phyloP scores from a whole-genome alignment of 805 yeast species.

The Ogataea allantospora region DNA sequence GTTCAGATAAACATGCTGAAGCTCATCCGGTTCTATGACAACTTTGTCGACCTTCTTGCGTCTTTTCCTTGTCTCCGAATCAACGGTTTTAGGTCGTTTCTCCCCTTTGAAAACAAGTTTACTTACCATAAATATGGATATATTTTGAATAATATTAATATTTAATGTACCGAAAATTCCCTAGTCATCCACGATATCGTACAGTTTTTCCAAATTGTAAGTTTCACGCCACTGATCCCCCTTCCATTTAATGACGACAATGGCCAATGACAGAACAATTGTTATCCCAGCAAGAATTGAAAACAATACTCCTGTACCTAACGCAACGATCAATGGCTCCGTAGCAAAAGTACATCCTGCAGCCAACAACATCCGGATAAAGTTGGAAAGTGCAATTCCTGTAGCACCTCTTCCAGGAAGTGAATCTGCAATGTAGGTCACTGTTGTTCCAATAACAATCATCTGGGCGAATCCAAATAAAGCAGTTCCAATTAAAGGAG shows the following conservation, averaged over 20 bases:
- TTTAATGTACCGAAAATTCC: no score
- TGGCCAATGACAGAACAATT: conserved; percentile 39
- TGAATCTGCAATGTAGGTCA: conserved; percentile 79
- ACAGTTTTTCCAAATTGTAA: conserved; percentile 55
- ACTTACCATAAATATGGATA: conserved; percentile 31
- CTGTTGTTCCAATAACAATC: conserved; percentile 79
- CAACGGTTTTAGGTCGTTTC: conserved; percentile 19
- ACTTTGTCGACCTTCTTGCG: conserved; percentile 4
- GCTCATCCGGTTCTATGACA: conserved; percentile 6
- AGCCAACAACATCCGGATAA: conserved; percentile 70
- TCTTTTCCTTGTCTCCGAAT: conserved; percentile 1
- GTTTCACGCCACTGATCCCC: conserved; percentile 66
- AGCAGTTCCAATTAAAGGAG: conserved; percentile 80
- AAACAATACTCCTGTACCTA: conserved; percentile 70
- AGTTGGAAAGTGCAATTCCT: conserved; percentile 80
- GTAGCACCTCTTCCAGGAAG: conserved; percentile 88
- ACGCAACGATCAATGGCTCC: conserved; percentile 64
- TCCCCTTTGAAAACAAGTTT: conserved; percentile 35
- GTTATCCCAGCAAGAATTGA: conserved; percentile 64
- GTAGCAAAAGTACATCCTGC: conserved; percentile 73
- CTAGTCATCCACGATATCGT: conserved; percentile 44
- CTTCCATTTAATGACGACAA: conserved; percentile 48
- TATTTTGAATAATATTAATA: conserved; percentile 1
- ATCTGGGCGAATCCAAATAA: conserved; percentile 79
- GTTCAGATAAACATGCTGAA: conserved; percentile 24